Base-by-base conservation (phyloP, 1,284 basidiomycete genomes). In the Tilletia setariae region DNA sequence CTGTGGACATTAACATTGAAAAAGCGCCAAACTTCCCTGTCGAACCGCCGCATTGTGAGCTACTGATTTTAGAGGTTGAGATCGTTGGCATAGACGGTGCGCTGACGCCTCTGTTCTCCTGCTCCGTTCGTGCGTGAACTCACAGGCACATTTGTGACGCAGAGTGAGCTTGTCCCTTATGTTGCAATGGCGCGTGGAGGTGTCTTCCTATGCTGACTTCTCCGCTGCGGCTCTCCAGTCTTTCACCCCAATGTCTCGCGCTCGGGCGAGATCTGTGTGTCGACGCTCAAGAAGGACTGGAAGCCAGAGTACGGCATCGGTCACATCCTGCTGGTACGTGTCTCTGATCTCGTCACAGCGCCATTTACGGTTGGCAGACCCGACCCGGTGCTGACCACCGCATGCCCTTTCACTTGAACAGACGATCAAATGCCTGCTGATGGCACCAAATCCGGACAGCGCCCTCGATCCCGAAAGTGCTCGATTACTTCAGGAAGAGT, bases 231-330 rank as follows among this genome's bases (percentile, higher is more conserved):
- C 15, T 72, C 73, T 11, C 66, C 65, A 93, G 94, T 98, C 71
- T 97, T 97, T 84, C 94, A 97, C 79, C 94, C 94, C 0, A 97
- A 98, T 79, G 92, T 97, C 32, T 94, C 93, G 0, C 86, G 88
- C 35, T 82, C 87, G 0, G 94, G 94, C 40, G 94, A 96, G 83
- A 98, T 98, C 76, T 98, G 94, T 83, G 94, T 97, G 11, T 94
- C 94, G 84, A 97, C 93, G 3, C 85, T 98, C 32, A 97, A 97
- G 86, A 97, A 96, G 84, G 93, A 94, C 78, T 97, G 94, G 94
- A 90, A 92, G 82, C 87, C 90, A 21, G 87, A 89, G n/a, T 94
- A 92, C 76, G 94, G 93, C 30, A 92, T 97, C 44, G 88, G 86
- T 3, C 91, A 95, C 81, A 95, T 96, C 68, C 86, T 96, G 9